Conservation (phyloP, 1,284 basidiomycete species). For the Rhodotorula sp. region DNA sequence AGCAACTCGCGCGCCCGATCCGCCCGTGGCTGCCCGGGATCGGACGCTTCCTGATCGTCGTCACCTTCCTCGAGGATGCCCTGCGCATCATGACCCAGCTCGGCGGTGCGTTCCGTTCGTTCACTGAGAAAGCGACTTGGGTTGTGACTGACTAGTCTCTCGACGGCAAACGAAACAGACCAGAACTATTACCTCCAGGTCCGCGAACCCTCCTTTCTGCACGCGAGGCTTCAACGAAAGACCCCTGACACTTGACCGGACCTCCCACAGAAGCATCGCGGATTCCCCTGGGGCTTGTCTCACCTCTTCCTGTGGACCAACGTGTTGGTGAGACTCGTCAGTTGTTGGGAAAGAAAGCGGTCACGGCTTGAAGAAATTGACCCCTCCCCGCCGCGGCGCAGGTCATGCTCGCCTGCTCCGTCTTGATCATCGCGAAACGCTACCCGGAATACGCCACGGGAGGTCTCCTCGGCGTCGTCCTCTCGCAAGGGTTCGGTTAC, state of each 20-base stretch:
- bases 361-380: too few relatives aligned
- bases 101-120: constrained; percentile 23
- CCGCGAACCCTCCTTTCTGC: not conserved
- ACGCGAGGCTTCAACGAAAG: fast-evolving
- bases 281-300: constrained; percentile 91
- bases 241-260: not conserved
- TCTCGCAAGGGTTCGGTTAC: constrained; percentile 90
- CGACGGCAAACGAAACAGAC: constrained; percentile 65
- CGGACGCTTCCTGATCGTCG: constrained; percentile 95
- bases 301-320: constrained; percentile 90
- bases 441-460: constrained; percentile 85
- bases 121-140: too few relatives aligned
- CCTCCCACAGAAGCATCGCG: constrained; percentile 64
- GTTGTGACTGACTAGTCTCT: not conserved
- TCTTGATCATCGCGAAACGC: constrained; percentile 80
- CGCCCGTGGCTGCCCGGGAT: constrained; percentile 92
- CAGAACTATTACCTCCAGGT: constrained; percentile 91
- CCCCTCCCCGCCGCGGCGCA: constrained; percentile 48
- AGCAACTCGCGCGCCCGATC: constrained; percentile 88
- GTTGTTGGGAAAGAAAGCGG: not conserved
- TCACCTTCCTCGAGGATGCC: constrained; percentile 97
- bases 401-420: constrained; percentile 88
- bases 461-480: constrained; percentile 84
- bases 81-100: constrained; percentile 56
- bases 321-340: constrained; percentile 68